Evolutionary conservation across 192 early-diverging fungal genomes (phyloP), one percentile per base, ranked within the genome.

Genomic region (Diversispora eburnea): DNA sequence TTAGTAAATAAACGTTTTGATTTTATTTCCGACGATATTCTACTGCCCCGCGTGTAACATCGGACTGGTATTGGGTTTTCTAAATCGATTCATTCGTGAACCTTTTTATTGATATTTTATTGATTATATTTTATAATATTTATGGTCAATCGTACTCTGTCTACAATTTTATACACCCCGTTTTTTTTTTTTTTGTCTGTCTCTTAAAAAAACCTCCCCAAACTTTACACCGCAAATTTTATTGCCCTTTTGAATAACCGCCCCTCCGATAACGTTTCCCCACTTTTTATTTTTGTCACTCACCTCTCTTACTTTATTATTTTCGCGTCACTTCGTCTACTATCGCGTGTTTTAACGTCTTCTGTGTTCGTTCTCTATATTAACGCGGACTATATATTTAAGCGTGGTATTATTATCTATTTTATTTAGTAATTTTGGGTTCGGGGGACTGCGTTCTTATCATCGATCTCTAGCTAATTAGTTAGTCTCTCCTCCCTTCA

Each of bases 321-420:
- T 62, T 62, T 62, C 60, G 60, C 60, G 60, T 62, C 60, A 15
- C 60, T 62, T 62, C 41, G 41, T 62, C 60, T 8, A 22, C 39
- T 62, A 62, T 62, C 60, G 60, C 60, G 60, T 62, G 60, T 62
- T 62, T 62, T 62, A 17, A 41, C 39, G 41, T 42, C 39, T 33
- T 41, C 10, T 62, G 39, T 62, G 39, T 62, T 61, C 39, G 4
- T 62, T 41, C 60, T 13, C 17, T 22, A 17, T 62, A 43, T 15
- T 7, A 62, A 62, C 60, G 60, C 60, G 60, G 60, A 62, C 60
- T n/a, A 41, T 17, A 6, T 15, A 33, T 33, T 15, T 43, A 7
- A 17, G 15, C 56, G 8, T 62, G 13, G 7, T 17, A 22, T 62
- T 62, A 41, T 62, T 5, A 41, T 41, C 39, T 62, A 62, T 39